Conservation (phyloP, 257 asterid species). For the Nicotiana obtusifolia region DNA sequence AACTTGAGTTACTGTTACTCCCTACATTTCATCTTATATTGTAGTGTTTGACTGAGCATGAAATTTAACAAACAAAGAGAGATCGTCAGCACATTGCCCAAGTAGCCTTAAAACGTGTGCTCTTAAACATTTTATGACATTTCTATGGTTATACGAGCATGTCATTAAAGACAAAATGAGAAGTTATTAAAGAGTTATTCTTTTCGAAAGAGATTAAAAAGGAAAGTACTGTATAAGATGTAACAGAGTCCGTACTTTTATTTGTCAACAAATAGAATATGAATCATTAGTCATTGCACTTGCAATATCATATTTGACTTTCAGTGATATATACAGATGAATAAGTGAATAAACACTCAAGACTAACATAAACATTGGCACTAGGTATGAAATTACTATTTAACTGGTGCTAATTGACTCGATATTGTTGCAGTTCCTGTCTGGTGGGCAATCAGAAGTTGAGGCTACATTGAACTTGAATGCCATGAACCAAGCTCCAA, state of each 20-base stretch:
- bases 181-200: not conserved
- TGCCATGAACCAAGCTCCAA: slow-evolving; percentile 77
- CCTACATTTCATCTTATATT: not conserved
- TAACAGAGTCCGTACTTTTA: not conserved
- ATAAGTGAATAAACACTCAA: not conserved
- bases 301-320: no score
- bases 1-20: not conserved
- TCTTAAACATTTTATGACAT: not conserved
- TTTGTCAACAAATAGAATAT: not conserved
- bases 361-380: not conserved
- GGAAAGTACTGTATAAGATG: not conserved
- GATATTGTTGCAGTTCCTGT: slow-evolving; percentile 46
- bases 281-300: not conserved
- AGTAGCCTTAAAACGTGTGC: not conserved
- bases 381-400: not conserved
- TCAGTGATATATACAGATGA: not conserved
- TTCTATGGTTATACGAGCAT: not conserved
- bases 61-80: not conserved
- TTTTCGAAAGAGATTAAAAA: not conserved
- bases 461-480: slow-evolving; percentile 75
- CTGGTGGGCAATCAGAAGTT: slow-evolving; percentile 82
- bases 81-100: not conserved
- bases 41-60: not conserved
- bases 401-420: not conserved
- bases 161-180: not conserved